Evolutionary conservation across 1,284 basidiomycete genomes (phyloP), one percentile per base, ranked within the genome.

Genomic region (Cronartium ribicola): DNA sequence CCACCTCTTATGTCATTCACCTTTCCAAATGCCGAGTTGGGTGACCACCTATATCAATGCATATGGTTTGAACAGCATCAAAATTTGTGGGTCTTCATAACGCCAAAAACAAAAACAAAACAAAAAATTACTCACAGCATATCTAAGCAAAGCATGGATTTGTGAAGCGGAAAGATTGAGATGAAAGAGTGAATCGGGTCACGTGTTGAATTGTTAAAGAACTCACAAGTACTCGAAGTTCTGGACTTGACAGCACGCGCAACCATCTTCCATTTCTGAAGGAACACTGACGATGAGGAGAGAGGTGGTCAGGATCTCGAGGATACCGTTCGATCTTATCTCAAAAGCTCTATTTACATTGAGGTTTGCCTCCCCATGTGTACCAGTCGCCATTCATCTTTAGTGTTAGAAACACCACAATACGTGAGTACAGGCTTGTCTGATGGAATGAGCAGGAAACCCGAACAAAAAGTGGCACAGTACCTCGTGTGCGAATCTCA

Each of bases 301-400:
- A 3, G 6, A 41, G 11, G 57, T 59, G 41, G 6, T 44, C 8
- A 29, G 14, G 13, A 22, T 61, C 20, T 41, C 8, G 51, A 20
- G 51, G 29, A 7, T 20, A n/a, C 8, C 29, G n/a, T n/a, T 55
- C 4, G 3, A 55, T n/a, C 2, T 6, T 4, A 55, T 17, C n/a
- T 7, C 29, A 22, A 39, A 37, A 36, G 14, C 1, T 17, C 17
- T 36, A 61, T 37, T 61, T n/a, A 63, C 71, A 61, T n/a, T 60
- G 44, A n/a, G 71, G 71, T 48, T 74, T 20, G 20, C 37, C 44
- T 17, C 71, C 71, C 71, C 71, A 74, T 20, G 17, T 29, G 48
- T 74, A 74, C 71, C 71, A 74, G 43, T 66, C 65, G 41, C 71
- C 71, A 22, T 74, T 74, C 71, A 74, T 74, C 71, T 74, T 60